Evolutionary conservation across 345 rosid genomes (phyloP).

Genomic region (Hirschfeldia incana): DNA sequence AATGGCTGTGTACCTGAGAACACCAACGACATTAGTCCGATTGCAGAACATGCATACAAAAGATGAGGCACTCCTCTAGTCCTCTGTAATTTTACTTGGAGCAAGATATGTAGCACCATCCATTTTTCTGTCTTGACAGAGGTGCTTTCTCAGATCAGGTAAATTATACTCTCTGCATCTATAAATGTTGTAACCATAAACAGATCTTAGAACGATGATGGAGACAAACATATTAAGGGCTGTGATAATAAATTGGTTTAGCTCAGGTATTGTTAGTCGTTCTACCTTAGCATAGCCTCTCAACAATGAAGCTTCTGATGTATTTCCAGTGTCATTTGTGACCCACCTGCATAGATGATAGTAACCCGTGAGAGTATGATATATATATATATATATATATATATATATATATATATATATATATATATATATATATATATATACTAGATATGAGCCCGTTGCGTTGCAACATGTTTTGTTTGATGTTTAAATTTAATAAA

Average conservation of each 20-base stretch:
- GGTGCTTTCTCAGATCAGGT: neutral
- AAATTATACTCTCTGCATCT: neutral
- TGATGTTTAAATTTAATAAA: too few species aligned
- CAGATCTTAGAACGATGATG: neutral
- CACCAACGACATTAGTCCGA: neutral
- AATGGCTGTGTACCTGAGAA: neutral
- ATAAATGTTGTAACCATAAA: neutral
- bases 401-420: too few species aligned
- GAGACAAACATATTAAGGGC: neutral
- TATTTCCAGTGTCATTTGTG: neutral
- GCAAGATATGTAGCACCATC: neutral
- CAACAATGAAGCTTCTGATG: neutral
- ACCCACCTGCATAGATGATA: neutral
- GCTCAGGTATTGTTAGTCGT: neutral
- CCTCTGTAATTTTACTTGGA: neutral
- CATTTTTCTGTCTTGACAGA: neutral
- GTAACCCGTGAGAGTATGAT: neutral
- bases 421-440: too few species aligned
- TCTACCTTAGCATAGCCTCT: neutral
- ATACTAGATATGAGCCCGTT: too few species aligned
- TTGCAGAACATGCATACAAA: neutral
- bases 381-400: too few species aligned
- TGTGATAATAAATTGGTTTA: neutral
- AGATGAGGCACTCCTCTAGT: neutral
- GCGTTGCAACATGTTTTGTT: too few species aligned